Base-by-base conservation (phyloP, 2,329 filamentous ascomycete species). In the Cercospora berteroae region DNA sequence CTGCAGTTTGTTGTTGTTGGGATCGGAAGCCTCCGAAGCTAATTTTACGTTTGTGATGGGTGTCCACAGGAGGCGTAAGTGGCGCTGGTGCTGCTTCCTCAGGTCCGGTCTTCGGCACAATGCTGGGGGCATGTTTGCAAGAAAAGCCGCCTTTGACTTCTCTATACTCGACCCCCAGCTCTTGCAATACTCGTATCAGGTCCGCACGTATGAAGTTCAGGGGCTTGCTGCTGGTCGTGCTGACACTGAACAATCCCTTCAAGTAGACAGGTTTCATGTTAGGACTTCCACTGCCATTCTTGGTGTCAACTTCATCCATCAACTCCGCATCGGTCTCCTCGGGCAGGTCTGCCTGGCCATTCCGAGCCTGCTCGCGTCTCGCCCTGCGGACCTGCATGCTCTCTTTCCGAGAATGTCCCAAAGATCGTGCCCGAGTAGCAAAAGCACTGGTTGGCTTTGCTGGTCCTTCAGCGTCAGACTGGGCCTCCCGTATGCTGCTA, bases 221-320 rank as follows among this genome's bases (percentile, higher is more conserved):
- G 0, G 94, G 92, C 77, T 96, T 96, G 76, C 90, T 95, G 66
- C 93, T 97, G 6, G 95, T 99, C 0, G 95, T 99, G 4, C 93
- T 96, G 63, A 98, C 95, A 75, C 94, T 98, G 81, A 99, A 98
- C 18, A 99, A 85, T 4, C 95, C 95, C 80, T 98, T 99, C 66
- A 99, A 86, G 78, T 91, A 98, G 3, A 98, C 95, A 0, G 95
- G 95, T 78, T 97, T 97, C 63, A 94, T 89, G 68, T 94, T 87
- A 5, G 90, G 67, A 72, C 87, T 88, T 69, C 88, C 85, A 60
- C 81, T 74, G 25, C 81, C 79, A 25, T 77, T 74, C 48, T 83
- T 77, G 27, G 80, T 83, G 66, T 85, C 84, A 1, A 83, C 81
- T 44, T 81, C 81, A n/a, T 81, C 83, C 18, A 85, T 87, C 27